These are phyloP conservation scores for Cladorrhinum sp. DNA, from an alignment of 2,329 filamentous ascomycete genomes.

Conservation along the genomic window DNA sequence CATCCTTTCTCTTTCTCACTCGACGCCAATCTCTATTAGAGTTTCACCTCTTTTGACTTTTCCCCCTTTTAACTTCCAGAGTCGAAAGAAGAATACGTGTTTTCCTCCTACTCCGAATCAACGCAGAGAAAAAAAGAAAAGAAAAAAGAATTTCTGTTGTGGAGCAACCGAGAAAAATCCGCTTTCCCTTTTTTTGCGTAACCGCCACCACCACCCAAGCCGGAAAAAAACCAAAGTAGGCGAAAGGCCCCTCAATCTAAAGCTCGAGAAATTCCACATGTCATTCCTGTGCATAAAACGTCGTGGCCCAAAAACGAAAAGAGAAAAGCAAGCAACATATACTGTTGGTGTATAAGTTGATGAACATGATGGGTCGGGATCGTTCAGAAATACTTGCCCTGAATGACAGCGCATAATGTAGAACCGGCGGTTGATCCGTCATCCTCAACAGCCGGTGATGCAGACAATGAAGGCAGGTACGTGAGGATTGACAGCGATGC, in stretches of 20 bases:
- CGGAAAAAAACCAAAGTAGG: not conserved
- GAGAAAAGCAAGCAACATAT: slow-evolving; percentile 13
- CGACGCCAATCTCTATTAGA: slow-evolving; percentile 18
- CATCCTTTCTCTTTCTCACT: not conserved
- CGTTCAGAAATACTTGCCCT: slow-evolving; percentile 3
- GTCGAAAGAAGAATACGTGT: slow-evolving; percentile 15
- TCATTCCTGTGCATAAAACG: slow-evolving; percentile 19
- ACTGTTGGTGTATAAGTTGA: slow-evolving; percentile 15
- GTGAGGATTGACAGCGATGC: slow-evolving; percentile 15
- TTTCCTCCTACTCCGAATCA: slow-evolving; percentile 4
- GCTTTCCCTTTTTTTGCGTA: not conserved
- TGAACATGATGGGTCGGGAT: slow-evolving; percentile 11
- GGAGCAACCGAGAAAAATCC: slow-evolving; percentile 7
- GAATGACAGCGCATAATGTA: not conserved
- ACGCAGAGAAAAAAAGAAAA: slow-evolving; percentile 15
- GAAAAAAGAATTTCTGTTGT: slow-evolving; percentile 12
- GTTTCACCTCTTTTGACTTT: slow-evolving; percentile 1
- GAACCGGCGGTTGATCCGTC: slow-evolving; percentile 12
- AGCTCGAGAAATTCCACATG: slow-evolving; percentile 13
- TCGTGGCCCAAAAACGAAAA: slow-evolving; percentile 17
- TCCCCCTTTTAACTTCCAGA: slow-evolving; percentile 7
- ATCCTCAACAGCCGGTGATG: slow-evolving; percentile 2
- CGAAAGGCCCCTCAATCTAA: slow-evolving; percentile 7
- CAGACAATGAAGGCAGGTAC: not conserved
- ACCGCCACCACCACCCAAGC: not conserved